Evolutionary conservation across 2,329 filamentous ascomycete species (phyloP).

Genomic region (Graphilbum sp.): DNA sequence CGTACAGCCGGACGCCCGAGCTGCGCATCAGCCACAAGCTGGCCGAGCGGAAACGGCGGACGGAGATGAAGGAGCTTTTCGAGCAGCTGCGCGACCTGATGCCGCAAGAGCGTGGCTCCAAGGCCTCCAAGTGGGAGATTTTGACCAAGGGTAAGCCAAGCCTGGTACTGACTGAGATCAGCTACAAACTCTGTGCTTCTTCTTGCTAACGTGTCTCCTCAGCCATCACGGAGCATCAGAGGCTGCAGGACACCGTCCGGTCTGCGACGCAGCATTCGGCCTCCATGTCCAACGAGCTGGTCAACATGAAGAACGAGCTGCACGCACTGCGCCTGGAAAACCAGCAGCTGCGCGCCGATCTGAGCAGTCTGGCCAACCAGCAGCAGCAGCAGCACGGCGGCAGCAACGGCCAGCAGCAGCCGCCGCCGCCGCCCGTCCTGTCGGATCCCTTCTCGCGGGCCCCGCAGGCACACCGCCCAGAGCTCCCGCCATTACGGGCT

Average conservation of each 20-base stretch:
- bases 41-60: conserved; percentile 66
- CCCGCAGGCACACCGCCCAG: conserved; percentile 20
- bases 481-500: conserved; percentile 40
- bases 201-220: conserved; percentile 4
- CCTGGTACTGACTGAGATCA: no score
- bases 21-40: conserved; percentile 72
- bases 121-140: conserved; percentile 83
- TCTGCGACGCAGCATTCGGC: conserved; percentile 28
- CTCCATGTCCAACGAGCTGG: conserved; percentile 25
- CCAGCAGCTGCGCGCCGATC: conserved; percentile 25
- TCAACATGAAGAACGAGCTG: conserved; percentile 31
- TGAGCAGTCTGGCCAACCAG: conserved; percentile 12
- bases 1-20: conserved; percentile 71
- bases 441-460: conserved; percentile 14
- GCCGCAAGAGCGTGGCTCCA: conserved; percentile 65
- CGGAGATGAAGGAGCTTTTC: conserved; percentile 80
- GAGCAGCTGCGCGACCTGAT: conserved; percentile 65
- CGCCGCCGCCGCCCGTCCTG: conserved; percentile 3
- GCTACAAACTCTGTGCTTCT: no score
- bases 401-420: no score
- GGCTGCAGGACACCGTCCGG: conserved; percentile 32
- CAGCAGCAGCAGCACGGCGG: conserved; percentile 8
- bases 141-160: conserved; percentile 55
- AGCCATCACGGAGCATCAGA: conserved; percentile 47
- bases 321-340: conserved; percentile 30